Evolutionary conservation across 1,139 yeast species (phyloP), one percentile per base, ranked within the genome.

Genomic region (Yamadazyma diospyri): DNA sequence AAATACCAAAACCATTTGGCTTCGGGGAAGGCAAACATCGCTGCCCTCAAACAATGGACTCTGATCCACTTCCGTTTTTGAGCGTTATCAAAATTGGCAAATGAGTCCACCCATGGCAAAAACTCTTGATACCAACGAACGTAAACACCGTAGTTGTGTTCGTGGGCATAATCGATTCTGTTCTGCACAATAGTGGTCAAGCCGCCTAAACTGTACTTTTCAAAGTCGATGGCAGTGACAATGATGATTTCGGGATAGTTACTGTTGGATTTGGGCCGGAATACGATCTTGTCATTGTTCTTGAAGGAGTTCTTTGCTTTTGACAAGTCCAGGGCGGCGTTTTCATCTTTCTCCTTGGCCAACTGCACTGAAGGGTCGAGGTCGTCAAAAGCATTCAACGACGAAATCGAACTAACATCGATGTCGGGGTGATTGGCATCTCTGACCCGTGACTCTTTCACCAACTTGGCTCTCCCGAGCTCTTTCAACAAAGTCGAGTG

Each of bases 101-200:
- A 55, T 15, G 75, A 68, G 32, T 72, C 66, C 36, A 81, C 51
- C 26, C 67, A 50, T 10, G 88, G 89, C 27, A 74, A 52, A 53
- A 84, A 87, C 54, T 88, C 96, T 56, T 85, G 92, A 25, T 72
- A 53, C 86, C 94, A 88, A 38, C 95, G 72, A 12, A 82, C 76
- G 48, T 84, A 88, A 16, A 85, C 58, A 11, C 95, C 97, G 54
- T 81, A 87, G 27, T 72, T 70, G 48, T 85, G 87, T 17, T 58
- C 59, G 52, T 79, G 81, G 6, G 94, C 94, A 50, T 87, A 88
- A 49, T 81, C 83, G 19, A 82, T 81, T 51, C 95, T 74, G 56
- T 87, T 87, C 50, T 84, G 88, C 10, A 85, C 81, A 32, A 87
- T 66, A 37, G 72, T 72, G 14, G 81, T 76, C 38, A 86, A 61